Percentiles rank a stretch among this genome's conserved stretches.
phyloP scores from a whole-genome alignment of 2,329 filamentous ascomycete genomes.

The Sclerotinia subarctica region DNA sequence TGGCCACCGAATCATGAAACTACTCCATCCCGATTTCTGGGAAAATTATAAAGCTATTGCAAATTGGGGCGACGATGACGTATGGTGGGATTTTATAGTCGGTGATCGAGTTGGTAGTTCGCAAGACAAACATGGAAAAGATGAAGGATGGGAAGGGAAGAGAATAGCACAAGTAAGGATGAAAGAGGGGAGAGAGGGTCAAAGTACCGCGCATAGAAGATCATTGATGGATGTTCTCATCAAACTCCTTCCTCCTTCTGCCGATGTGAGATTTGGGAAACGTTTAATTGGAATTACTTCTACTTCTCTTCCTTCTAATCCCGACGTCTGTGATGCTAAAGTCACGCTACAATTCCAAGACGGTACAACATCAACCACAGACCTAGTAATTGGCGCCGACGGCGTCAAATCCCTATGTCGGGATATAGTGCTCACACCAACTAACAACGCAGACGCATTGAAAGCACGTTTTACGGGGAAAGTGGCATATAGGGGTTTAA shows the following conservation, averaged over 20 bases:
- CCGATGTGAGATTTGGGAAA: conserved; percentile 1
- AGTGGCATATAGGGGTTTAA: conserved; percentile 55
- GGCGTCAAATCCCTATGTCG: conserved; percentile 5
- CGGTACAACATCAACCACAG: neutral
- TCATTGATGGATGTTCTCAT: conserved; percentile 7
- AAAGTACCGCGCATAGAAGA: conserved; percentile 5
- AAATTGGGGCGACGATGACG: neutral
- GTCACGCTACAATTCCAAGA: neutral
- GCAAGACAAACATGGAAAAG: neutral
- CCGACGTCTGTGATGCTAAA: neutral
- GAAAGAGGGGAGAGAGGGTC: conserved; percentile 12
- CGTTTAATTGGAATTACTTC: neutral
- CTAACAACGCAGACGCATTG: neutral
- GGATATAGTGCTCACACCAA: neutral
- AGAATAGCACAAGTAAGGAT: neutral
- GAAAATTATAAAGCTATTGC: conserved; percentile 6
- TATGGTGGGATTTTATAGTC: conserved; percentile 10
- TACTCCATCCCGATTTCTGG: conserved; percentile 1
- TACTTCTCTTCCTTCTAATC: neutral
- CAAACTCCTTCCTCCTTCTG: conserved; percentile 4
- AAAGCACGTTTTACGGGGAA: conserved; percentile 9
- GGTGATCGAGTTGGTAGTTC: neutral
- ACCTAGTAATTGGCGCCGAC: neutral
- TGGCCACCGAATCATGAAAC: conserved; percentile 8
- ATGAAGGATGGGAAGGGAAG: neutral